phyloP scores from a whole-genome alignment of 2,329 filamentous ascomycete species.

The Torrubiella hemipterigena region DNA sequence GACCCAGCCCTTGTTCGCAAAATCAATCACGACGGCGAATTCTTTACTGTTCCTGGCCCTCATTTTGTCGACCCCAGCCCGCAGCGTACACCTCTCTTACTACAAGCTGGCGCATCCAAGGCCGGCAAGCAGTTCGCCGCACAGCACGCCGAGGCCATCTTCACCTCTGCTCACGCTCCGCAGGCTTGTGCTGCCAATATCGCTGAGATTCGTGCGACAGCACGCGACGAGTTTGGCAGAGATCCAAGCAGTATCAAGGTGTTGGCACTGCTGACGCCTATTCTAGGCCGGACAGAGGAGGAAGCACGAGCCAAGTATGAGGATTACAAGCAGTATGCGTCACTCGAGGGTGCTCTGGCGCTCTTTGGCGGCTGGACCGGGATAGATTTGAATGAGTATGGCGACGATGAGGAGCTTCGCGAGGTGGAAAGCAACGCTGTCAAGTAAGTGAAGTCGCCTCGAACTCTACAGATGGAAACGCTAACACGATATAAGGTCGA shows the following conservation, averaged over 20 bases:
- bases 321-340: slow-evolving; percentile 49
- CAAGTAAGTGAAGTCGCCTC: slow-evolving; percentile 14
- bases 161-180: slow-evolving; percentile 54
- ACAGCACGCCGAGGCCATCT: slow-evolving; percentile 60
- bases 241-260: slow-evolving; percentile 54
- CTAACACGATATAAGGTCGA: slow-evolving; percentile 24
- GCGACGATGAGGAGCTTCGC: slow-evolving; percentile 52
- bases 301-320: slow-evolving; percentile 53
- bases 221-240: slow-evolving; percentile 38
- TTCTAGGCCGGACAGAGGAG: slow-evolving; percentile 53
- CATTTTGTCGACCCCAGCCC: slow-evolving; percentile 55
- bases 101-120: slow-evolving; percentile 58
- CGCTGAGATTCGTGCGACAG: slow-evolving; percentile 47
- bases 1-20: slow-evolving; percentile 39
- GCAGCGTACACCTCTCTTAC: slow-evolving; percentile 55
- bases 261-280: slow-evolving; percentile 51
- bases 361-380: slow-evolving; percentile 67
- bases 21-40: slow-evolving; percentile 55
- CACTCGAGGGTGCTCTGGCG: slow-evolving; percentile 50
- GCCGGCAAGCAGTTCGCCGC: slow-evolving; percentile 56
- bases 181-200: slow-evolving; percentile 49
- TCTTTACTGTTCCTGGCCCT: slow-evolving; percentile 51
- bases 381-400: slow-evolving; percentile 42
- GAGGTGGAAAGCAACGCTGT: slow-evolving; percentile 52
- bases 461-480: background rate